phyloP scores from a whole-genome alignment of 441 rosid genomes.

The Brassica balearica region DNA sequence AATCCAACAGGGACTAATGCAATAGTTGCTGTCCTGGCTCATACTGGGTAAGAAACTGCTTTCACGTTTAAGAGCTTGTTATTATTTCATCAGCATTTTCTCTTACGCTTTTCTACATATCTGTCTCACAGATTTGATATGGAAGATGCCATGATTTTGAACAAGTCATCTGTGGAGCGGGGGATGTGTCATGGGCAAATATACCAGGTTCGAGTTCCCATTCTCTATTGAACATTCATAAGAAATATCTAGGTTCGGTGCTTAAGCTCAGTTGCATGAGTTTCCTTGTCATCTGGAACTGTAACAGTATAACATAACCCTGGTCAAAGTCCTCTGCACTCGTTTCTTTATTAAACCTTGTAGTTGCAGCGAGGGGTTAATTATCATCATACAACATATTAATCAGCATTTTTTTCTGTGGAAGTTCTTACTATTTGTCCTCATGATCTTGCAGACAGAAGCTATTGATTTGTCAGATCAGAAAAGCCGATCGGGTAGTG shows the following conservation, averaged over 20 bases:
- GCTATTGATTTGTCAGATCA: conserved; percentile 77
- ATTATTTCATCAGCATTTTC: conserved; percentile 14
- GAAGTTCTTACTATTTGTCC: conserved; percentile 11
- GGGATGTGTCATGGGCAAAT: conserved; percentile 98
- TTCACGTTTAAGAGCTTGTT: conserved; percentile 13
- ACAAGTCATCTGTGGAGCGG: conserved; percentile 93
- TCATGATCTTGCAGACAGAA: conserved; percentile 69
- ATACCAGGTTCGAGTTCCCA: conserved; percentile 72
- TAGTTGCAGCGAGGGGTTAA: conserved; percentile 9
- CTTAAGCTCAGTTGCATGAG: conserved; percentile 15
- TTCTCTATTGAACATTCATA: conserved; percentile 6
- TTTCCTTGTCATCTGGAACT: conserved; percentile 13
- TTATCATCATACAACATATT: conserved; percentile 14
- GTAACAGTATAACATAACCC: not conserved
- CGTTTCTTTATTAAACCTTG: conserved; percentile 5
- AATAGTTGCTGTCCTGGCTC: conserved; percentile 96
- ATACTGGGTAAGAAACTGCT: conserved; percentile 75
- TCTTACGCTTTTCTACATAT: conserved; percentile 28
- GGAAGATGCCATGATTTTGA: conserved; percentile 99
- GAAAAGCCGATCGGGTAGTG: conserved; percentile 55
- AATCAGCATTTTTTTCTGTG: not conserved
- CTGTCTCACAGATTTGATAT: conserved; percentile 74
- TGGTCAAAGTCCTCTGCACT: conserved; percentile 17
- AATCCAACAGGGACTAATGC: conserved; percentile 96
- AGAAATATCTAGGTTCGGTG: conserved; percentile 1